Base-by-base conservation (phyloP, 371 early-diverging fungal species). In the Syncephalastrum contaminatum region DNA sequence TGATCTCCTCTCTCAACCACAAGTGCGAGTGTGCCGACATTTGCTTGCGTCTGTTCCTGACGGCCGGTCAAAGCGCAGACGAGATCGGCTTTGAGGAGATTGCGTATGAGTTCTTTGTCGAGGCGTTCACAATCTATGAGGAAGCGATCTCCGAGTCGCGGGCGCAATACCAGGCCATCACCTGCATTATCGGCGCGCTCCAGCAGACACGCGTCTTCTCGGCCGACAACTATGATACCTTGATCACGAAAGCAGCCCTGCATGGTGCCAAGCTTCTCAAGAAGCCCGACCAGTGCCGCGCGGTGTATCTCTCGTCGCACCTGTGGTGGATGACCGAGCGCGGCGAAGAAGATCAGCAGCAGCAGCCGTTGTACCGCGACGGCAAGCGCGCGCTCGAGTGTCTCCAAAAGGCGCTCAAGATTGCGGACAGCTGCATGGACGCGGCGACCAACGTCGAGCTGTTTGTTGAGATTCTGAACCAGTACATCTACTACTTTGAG, bases 401-500 rank as follows among this genome's bases (percentile, higher is more conserved):
- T 51, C 70, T 98, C 49, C 93, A 95, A 67, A 91, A 93, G 67
- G 90, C 95, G 7, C 81, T 95, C 30, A 92, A 93, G 69, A 86
- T 95, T 57, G 97, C 98, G 4, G 95, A 94, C 66, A 85, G 88
- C n/a, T 91, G 93, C 56, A 85, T 96, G 84, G 96, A 97, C 62
- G 76, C 85, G 21, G 80, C 83, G 21, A 84, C 92, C 15, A 90
- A 89, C 42, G 88, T 92, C 19, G 88, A 91, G 68, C 75, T 97
- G 42, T 91, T 96, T 74, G 90, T 96, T 4, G 97, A 97, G 66
- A 88, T 96, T 53, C 70, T 97, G 59, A 93, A 96, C 67, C 84
- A 87, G 60, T 94, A 91, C 59, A 75, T 96, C 40, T 93, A 91
- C 70, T 94, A 87, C 69, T 98, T 88, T 77, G 94, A 92, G 73